Percentiles rank a stretch among this genome's conserved stretches.
Evolutionary conservation across 176 grass and related monocot genomes (phyloP).

Genomic region (Metroxylon sagu): DNA sequence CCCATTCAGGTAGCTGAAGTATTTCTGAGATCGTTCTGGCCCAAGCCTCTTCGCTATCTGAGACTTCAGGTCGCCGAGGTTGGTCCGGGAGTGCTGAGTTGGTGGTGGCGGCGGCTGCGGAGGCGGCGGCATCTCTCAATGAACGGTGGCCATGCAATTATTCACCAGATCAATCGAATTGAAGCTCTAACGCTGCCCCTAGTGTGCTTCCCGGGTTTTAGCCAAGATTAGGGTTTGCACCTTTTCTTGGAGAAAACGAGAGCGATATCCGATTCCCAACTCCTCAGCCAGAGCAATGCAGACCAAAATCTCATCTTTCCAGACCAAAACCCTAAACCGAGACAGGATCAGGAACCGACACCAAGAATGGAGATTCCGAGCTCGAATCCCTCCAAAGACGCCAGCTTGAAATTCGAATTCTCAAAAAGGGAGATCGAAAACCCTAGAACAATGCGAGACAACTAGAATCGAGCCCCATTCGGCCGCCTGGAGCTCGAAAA

Average conservation of each 20-base stretch:
- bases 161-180: conserved; percentile 16
- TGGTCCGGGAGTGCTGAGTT: conserved; percentile 41
- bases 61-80: conserved; percentile 51
- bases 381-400: conserved; percentile 26
- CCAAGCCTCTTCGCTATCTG: conserved; percentile 43
- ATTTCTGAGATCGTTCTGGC: conserved; percentile 34
- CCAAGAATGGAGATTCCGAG: neutral
- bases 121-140: conserved; percentile 35
- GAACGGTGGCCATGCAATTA: conserved; percentile 37
- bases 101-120: conserved; percentile 22
- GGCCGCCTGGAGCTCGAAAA: neutral
- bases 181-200: neutral
- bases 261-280: conserved; percentile 43
- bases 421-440: neutral
- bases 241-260: conserved; percentile 57
- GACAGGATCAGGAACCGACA: conserved; percentile 14
- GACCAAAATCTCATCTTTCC: conserved; percentile 61
- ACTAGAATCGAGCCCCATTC: neutral
- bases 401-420: no score
- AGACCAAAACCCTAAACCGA: conserved; percentile 23
- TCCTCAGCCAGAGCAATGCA: conserved; percentile 24
- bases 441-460: neutral
- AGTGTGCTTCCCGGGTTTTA: neutral
- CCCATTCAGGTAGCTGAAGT: conserved; percentile 38
- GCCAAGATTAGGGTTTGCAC: conserved; percentile 47